Evolutionary conservation across 1,284 basidiomycete genomes (phyloP), one percentile per base, ranked within the genome.

Genomic region (Cryptococcus sp.): DNA sequence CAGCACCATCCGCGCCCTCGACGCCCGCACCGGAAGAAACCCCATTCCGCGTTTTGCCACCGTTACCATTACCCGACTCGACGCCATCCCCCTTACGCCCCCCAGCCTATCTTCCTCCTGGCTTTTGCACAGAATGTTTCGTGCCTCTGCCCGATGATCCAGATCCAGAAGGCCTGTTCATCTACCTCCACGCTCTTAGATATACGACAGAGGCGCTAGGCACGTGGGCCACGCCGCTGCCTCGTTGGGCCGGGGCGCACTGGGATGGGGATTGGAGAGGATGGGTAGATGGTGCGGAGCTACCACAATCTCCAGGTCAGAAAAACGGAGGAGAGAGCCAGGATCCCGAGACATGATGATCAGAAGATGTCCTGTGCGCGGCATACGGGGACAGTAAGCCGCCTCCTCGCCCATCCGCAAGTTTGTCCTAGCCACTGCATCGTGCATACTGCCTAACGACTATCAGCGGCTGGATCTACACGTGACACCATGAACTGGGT

Each of bases 141-240:
- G 82, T 94, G 31, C 93, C 93, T 16, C 78, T 96, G 10, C 86
- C 93, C 54, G 90, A 91, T 8, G 93, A 97, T 77, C 93, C 93
- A 1, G 86, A 86, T 70, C 91, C 92, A 2, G 90, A 93, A 75
- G 87, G 86, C 60, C 80, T 96, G 58, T 96, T 92, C 77, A 97
- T 97, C 65, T 97, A 93, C 80, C 80, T 97, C 68, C 93, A 97
- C 73, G 93, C 93, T 13, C 78, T 90, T 68, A 83, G 85, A 67
- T 96, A 93, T 77, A 89, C 87, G 54, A 78, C 78, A n/a, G 69
- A 76, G 47, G 64, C 62, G 31, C 62, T 78, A 16, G 78, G 79
- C 0, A 67, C 67, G 22, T 80, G 75, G 71, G 68, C 74, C 57
- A 80, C 78, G 46, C 78, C 78, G 1, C 54, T 80, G 62, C 80